Conservation (phyloP, 1,284 basidiomycete genomes). For the Pseudozyma pruni region DNA sequence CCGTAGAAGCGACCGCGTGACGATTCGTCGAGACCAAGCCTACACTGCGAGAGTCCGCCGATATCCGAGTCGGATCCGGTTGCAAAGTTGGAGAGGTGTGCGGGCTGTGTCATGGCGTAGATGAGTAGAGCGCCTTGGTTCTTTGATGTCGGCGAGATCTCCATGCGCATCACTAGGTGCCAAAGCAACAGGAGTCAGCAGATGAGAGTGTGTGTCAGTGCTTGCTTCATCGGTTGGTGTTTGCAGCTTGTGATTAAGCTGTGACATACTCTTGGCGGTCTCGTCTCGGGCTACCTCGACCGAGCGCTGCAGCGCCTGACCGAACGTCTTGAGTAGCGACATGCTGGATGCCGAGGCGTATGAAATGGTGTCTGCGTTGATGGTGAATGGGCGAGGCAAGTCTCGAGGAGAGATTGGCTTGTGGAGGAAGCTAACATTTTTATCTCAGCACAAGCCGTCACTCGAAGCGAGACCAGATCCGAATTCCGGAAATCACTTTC, state of each 20-base stretch:
- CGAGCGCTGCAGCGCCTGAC: constrained; percentile 57
- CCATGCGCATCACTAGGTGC: constrained; percentile 59
- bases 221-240: background rate
- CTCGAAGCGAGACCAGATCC: too few relatives aligned
- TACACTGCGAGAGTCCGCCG: constrained; percentile 79
- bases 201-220: constrained; percentile 4
- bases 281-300: constrained; percentile 56
- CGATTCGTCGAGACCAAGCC: constrained; percentile 52
- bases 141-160: constrained; percentile 52
- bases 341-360: constrained; percentile 14
- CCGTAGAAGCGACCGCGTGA: constrained; percentile 66
- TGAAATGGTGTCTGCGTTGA: background rate
- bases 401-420: too few relatives aligned
- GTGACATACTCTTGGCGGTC: constrained; percentile 50
- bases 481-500: too few relatives aligned
- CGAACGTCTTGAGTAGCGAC: constrained; percentile 49
- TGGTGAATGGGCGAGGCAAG: background rate
- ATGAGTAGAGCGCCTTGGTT: constrained; percentile 49
- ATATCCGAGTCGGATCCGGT: constrained; percentile 85
- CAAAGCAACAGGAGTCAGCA: background rate
- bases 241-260: too few relatives aligned
- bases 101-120: constrained; percentile 44
- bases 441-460: constrained; percentile 7
- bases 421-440: background rate
- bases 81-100: constrained; percentile 70